These are phyloP conservation scores for Sorghum bicolor DNA, from an alignment of 176 grass and related monocot genomes.

Conservation along the genomic window DNA sequence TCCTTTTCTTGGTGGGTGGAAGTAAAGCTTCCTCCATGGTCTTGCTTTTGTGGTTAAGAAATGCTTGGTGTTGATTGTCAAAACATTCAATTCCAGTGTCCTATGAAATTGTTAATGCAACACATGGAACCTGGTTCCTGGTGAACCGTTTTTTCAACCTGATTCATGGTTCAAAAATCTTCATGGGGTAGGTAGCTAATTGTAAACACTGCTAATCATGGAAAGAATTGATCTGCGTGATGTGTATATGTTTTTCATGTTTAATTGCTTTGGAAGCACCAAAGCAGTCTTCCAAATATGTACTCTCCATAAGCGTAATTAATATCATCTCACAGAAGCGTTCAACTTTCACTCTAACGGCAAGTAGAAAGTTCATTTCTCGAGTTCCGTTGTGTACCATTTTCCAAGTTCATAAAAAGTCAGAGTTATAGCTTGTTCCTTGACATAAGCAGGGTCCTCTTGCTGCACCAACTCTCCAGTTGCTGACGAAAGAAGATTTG, in stretches of 20 bases:
- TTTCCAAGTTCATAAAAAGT: background rate
- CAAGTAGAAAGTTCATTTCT: background rate
- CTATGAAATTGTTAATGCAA: background rate
- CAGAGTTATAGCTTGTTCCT: background rate
- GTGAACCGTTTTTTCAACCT: background rate
- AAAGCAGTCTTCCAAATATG: background rate
- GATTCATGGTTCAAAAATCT: background rate
- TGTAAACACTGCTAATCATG: background rate
- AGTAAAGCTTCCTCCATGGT: background rate
- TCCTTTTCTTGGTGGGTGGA: slow-evolving; percentile 25
- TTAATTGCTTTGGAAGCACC: background rate
- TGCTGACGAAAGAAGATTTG: slow-evolving; percentile 84
- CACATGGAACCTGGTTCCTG: background rate
- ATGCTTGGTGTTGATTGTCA: background rate
- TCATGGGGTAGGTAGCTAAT: background rate
- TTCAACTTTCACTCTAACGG: background rate
- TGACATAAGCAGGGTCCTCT: slow-evolving; percentile 69
- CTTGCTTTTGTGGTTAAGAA: slow-evolving; percentile 12
- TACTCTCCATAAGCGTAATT: background rate
- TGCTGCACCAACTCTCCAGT: slow-evolving; percentile 78
- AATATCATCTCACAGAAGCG: background rate
- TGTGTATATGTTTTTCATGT: background rate
- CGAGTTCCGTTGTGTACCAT: background rate
- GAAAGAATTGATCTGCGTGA: background rate
- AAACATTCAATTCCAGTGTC: background rate